phyloP scores from a whole-genome alignment of 1,139 yeast species.

The Ogataea hybrid region DNA sequence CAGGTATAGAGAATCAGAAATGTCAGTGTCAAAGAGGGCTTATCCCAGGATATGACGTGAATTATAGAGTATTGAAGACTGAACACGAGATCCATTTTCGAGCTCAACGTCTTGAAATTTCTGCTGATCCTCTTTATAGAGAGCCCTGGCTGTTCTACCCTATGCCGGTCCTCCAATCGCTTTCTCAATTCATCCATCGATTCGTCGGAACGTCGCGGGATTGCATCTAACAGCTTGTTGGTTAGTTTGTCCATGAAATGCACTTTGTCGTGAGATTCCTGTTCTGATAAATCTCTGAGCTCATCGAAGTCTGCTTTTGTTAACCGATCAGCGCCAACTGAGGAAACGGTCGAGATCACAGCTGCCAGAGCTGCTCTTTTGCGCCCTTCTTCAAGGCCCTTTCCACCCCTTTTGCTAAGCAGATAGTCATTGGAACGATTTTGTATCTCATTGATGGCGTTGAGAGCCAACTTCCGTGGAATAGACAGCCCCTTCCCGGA shows the following conservation, averaged over 20 bases:
- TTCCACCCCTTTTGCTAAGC: constrained; percentile 15
- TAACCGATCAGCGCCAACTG: constrained; percentile 49
- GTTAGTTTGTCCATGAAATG: constrained; percentile 61
- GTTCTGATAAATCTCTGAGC: constrained; percentile 3
- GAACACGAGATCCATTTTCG: constrained; percentile 52
- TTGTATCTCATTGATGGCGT: constrained; percentile 19
- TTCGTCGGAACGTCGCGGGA: constrained; percentile 35
- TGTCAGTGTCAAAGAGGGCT: constrained; percentile 56
- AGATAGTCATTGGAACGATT: constrained; percentile 22
- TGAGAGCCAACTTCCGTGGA: constrained; percentile 16
- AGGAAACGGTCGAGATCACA: constrained; percentile 56
- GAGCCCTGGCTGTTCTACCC: constrained; percentile 45
- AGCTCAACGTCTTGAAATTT: constrained; percentile 52
- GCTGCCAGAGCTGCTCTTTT: constrained; percentile 54
- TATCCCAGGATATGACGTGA: constrained; percentile 60
- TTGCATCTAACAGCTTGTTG: constrained; percentile 48
- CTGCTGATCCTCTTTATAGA: constrained; percentile 48
- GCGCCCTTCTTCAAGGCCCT: constrained; percentile 31
- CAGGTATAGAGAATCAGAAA: constrained; percentile 53
- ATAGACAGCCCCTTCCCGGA: constrained; percentile 12
- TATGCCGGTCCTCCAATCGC: constrained; percentile 44
- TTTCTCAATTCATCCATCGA: constrained; percentile 44
- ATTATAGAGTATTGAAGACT: constrained; percentile 54
- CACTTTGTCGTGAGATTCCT: constrained; percentile 23
- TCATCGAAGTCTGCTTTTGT: constrained; percentile 7